Evolutionary conservation across 1,139 yeast species (phyloP).

Genomic region (Pichia terricola): DNA sequence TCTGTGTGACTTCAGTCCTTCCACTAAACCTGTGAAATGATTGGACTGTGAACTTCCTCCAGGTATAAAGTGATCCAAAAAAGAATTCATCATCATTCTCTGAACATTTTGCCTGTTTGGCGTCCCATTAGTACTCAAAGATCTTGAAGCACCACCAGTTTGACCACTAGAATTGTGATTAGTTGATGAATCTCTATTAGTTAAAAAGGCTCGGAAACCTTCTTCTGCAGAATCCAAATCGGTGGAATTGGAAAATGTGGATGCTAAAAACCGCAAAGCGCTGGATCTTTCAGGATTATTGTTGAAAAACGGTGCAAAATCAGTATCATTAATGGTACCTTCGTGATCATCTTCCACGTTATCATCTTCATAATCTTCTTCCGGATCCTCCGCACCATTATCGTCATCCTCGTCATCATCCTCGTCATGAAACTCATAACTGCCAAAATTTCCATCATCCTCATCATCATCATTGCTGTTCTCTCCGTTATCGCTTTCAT

Average conservation of each 20-base stretch:
- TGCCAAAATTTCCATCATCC: background rate
- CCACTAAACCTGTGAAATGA: slow-evolving; percentile 28
- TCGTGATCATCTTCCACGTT: slow-evolving; percentile 2
- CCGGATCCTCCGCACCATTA: slow-evolving; percentile 4
- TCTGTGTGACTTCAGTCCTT: slow-evolving; percentile 35
- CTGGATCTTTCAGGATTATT: background rate
- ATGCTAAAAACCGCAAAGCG: background rate
- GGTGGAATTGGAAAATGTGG: background rate
- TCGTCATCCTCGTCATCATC: slow-evolving; percentile 8
- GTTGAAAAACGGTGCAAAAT: background rate
- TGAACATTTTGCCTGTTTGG: background rate
- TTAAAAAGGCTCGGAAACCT: background rate
- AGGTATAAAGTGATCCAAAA: slow-evolving; percentile 9
- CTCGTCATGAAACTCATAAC: background rate
- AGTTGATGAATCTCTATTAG: background rate
- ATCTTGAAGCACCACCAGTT: too few relatives aligned
- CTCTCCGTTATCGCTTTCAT: background rate
- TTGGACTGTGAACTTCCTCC: background rate
- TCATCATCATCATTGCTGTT: slow-evolving; percentile 9
- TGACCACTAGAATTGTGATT: too few relatives aligned
- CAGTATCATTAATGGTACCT: slow-evolving; percentile 8
- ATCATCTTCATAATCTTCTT: background rate
- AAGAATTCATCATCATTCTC: slow-evolving; percentile 8
- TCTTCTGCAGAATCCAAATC: background rate
- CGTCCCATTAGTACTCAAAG: too few relatives aligned